Percentiles rank a stretch among this genome's conserved stretches.
These are phyloP conservation scores for Xylariaceae sp. DNA, from an alignment of 2,329 filamentous ascomycete species.

Conservation along the genomic window DNA sequence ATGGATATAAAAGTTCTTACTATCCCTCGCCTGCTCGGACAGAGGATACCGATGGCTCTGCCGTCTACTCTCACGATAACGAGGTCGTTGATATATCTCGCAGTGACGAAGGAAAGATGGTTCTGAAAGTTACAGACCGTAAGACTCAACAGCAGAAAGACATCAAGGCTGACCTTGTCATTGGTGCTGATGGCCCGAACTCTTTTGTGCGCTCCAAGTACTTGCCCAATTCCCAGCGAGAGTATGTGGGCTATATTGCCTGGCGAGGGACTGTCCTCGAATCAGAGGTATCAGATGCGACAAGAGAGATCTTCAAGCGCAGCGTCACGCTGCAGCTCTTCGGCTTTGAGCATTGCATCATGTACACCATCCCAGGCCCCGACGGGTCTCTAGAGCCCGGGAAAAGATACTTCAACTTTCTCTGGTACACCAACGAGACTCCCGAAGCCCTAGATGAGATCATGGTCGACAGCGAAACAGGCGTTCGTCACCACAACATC, in stretches of 20 bases:
- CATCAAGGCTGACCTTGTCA: slow-evolving; percentile 8
- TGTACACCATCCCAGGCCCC: slow-evolving; percentile 13
- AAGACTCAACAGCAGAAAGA: neutral
- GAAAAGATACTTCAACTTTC: slow-evolving; percentile 12
- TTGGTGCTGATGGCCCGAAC: slow-evolving; percentile 14
- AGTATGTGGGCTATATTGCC: slow-evolving; percentile 13
- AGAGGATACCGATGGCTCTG: slow-evolving; percentile 1
- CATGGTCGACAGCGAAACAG: slow-evolving; percentile 6
- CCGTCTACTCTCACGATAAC: neutral
- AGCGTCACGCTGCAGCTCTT: slow-evolving; percentile 1
- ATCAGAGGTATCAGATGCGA: slow-evolving; percentile 5
- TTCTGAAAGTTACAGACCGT: neutral
- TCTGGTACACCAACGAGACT: slow-evolving; percentile 16
- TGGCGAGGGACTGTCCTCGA: slow-evolving; percentile 16
- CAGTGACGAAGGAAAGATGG: neutral
- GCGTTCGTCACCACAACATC: slow-evolving; percentile 9
- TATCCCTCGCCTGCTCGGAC: slow-evolving; percentile 2
- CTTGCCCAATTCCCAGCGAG: slow-evolving; percentile 2
- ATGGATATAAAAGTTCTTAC: slow-evolving; percentile 8
- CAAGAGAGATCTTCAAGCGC: slow-evolving; percentile 1
- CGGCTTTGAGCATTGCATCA: slow-evolving; percentile 7
- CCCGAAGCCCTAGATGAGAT: slow-evolving; percentile 1
- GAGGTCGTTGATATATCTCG: neutral
- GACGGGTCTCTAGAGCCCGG: slow-evolving; percentile 9
- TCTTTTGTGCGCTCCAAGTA: slow-evolving; percentile 12